Percentiles rank a stretch among this genome's conserved stretches.
Conservation (phyloP, 345 rosid genomes). For the Jatropha curcas region DNA sequence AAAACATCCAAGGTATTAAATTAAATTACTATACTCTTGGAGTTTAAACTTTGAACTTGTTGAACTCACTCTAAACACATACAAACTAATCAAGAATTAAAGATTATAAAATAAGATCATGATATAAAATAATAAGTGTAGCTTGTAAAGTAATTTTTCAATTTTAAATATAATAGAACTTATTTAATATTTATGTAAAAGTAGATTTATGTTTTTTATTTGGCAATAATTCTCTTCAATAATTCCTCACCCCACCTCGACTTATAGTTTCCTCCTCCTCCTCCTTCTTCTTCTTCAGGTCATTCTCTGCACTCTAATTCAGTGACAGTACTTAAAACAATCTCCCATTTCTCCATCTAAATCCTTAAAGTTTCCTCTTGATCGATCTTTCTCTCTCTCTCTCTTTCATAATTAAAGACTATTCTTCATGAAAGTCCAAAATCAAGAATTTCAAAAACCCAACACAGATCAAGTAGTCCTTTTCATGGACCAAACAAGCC, state of each 20-base stretch:
- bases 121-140: too few relatives aligned
- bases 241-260: neutral
- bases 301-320: neutral
- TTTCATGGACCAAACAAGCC: constrained; percentile 23
- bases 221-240: neutral
- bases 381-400: neutral
- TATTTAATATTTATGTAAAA: too few relatives aligned
- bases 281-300: neutral
- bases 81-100: too few relatives aligned
- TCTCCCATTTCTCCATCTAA: neutral
- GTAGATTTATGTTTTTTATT: neutral
- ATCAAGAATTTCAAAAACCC: neutral
- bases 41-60: too few relatives aligned
- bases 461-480: constrained; percentile 34
- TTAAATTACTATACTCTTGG: too few relatives aligned
- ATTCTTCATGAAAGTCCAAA: constrained; percentile 10
- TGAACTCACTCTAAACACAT: too few relatives aligned
- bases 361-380: neutral
- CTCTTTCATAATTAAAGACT: neutral
- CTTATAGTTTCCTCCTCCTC: neutral
- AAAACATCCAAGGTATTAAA: too few relatives aligned
- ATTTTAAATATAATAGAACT: too few relatives aligned
- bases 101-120: too few relatives aligned
- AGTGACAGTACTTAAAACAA: neutral
- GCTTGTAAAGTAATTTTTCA: too few relatives aligned